phyloP scores from a whole-genome alignment of 495 filamentous ascomycete genomes.

The Daldinia loculata region DNA sequence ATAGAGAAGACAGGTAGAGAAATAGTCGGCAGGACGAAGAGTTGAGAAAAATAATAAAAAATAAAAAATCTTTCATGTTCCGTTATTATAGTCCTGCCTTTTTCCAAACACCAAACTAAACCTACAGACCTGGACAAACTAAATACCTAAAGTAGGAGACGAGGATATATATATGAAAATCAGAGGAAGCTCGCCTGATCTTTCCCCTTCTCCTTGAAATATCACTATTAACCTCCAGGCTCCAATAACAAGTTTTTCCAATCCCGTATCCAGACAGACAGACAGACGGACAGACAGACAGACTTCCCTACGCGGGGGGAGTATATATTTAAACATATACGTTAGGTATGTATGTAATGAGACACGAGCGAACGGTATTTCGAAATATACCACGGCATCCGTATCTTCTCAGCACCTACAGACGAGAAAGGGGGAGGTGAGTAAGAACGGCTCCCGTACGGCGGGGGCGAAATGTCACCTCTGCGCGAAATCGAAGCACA shows the following conservation, averaged over 20 bases:
- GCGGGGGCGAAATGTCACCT: conserved; percentile 19
- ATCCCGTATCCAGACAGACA: neutral
- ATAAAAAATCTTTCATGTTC: neutral
- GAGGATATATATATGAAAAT: neutral
- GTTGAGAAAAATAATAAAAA: neutral
- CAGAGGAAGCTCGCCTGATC: no score
- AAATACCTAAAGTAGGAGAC: neutral
- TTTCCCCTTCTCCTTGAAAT: neutral
- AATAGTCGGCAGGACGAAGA: neutral
- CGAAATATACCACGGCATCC: neutral
- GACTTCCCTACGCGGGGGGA: neutral
- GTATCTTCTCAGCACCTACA: neutral
- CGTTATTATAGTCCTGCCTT: conserved; percentile 2
- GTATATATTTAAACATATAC: neutral
- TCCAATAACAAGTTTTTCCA: neutral
- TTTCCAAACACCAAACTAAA: neutral
- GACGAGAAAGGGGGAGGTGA: no score
- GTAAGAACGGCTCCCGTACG: neutral
- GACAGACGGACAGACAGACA: neutral
- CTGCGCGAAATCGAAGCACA: conserved; percentile 21
- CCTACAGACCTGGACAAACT: neutral
- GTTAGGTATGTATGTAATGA: neutral
- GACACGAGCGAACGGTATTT: neutral
- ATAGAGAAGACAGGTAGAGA: neutral
- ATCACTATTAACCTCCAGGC: neutral